A percentile compares a stretch with the other conserved stretches of the same genome.
phyloP scores from a whole-genome alignment of 352 stramenopile species.

The Pythium brachiatum region DNA sequence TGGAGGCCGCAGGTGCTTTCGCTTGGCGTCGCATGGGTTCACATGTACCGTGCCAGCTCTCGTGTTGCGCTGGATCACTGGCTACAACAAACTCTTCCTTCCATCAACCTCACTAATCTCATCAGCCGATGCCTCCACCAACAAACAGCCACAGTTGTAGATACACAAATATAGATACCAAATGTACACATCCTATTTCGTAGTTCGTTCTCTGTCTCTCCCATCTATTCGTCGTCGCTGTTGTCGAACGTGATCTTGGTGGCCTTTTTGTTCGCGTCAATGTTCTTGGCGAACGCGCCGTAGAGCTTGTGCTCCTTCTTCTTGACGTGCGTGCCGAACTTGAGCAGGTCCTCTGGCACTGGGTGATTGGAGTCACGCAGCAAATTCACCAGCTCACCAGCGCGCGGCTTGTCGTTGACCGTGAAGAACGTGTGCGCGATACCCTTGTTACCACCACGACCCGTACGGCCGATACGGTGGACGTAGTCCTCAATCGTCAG shows the following conservation, averaged over 20 bases:
- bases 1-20: too few relatives aligned
- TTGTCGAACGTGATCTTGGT: constrained; percentile 97
- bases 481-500: constrained; percentile 98
- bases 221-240: constrained; percentile 50
- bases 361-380: constrained; percentile 92
- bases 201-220: too few relatives aligned
- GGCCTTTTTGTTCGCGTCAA: constrained; percentile 95
- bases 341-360: constrained; percentile 93
- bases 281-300: constrained; percentile 94
- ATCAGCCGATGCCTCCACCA: too few relatives aligned
- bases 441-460: constrained; percentile 93
- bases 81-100: too few relatives aligned
- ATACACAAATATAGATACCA: too few relatives aligned
- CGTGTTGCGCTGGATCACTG: too few relatives aligned
- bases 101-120: too few relatives aligned
- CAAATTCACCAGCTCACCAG: constrained; percentile 95
- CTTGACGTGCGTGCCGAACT: constrained; percentile 99
- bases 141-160: too few relatives aligned
- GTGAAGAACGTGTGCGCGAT: constrained; percentile 98
- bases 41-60: too few relatives aligned
- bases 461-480: constrained; percentile 93
- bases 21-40: too few relatives aligned
- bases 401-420: constrained; percentile 94
- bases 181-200: too few relatives aligned
- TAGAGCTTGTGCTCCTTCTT: constrained; percentile 99